A percentile compares a stretch with the other conserved stretches of the same genome.
Conservation (phyloP, 106 monocot genomes). For the Platanthera guangdongensis region DNA sequence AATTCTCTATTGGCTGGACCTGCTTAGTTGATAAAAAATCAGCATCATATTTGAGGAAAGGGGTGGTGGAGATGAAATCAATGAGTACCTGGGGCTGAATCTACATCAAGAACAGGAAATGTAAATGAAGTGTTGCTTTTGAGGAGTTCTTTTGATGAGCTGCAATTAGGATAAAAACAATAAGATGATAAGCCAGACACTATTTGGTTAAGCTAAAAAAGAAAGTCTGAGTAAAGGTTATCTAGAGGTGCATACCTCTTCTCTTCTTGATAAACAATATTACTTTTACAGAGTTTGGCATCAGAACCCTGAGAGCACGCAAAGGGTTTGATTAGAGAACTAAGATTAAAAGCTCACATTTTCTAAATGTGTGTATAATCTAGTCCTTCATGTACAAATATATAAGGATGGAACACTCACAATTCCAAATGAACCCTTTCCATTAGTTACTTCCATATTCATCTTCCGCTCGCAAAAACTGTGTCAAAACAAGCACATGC, state of each 20-base stretch:
- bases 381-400: not conserved
- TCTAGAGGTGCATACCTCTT: conserved; percentile 19
- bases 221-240: not conserved
- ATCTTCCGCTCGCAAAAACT: not conserved
- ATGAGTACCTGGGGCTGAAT: conserved; percentile 14
- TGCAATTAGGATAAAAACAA: conserved; percentile 9
- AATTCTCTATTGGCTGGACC: not conserved
- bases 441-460: conserved; percentile 8
- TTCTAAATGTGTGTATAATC: not conserved
- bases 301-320: conserved; percentile 17
- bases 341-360: not conserved
- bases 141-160: conserved; percentile 6
- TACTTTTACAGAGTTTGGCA: conserved; percentile 14
- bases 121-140: conserved; percentile 11
- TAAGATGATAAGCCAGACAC: not conserved
- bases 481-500: not conserved
- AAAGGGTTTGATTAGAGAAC: not conserved
- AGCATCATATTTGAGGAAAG: not conserved
- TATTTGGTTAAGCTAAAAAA: not conserved
- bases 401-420: conserved; percentile 9
- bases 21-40: not conserved
- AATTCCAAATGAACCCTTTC: conserved; percentile 31
- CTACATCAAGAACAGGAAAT: conserved; percentile 24
- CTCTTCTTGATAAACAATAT: conserved; percentile 16
- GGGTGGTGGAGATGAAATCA: not conserved